These are phyloP conservation scores for Rubroboletus satanas DNA, from an alignment of 768 basidiomycete species.

Conservation along the genomic window DNA sequence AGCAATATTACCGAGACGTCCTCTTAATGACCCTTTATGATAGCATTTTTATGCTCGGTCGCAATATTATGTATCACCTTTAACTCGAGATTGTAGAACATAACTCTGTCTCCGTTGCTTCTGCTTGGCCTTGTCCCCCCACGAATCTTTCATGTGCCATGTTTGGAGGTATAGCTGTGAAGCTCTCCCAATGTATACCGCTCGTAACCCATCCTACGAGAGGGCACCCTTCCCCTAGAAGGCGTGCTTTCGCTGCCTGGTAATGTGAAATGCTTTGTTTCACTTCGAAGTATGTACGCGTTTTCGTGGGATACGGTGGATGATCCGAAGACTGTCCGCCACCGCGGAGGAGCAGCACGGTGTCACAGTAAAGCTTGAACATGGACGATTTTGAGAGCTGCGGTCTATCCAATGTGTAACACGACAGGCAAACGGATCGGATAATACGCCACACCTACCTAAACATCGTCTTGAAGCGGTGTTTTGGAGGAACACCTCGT, in stretches of 20 bases:
- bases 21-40: conserved; percentile 18
- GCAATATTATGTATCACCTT: conserved; percentile 7
- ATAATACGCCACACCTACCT: conserved; percentile 40
- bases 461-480: conserved; percentile 57
- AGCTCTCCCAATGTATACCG: conserved; percentile 51
- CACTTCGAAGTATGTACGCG: conserved; percentile 41
- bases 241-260: conserved; percentile 45
- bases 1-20: conserved; percentile 5
- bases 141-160: neutral
- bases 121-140: neutral
- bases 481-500: conserved; percentile 72
- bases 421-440: neutral
- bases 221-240: conserved; percentile 42
- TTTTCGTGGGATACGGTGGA: conserved; percentile 12
- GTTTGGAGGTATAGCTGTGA: conserved; percentile 27
- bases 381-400: conserved; percentile 50
- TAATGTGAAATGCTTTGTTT: conserved; percentile 46
- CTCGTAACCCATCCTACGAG: conserved; percentile 65
- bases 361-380: conserved; percentile 42
- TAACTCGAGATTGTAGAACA: neutral
- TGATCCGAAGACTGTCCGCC: conserved; percentile 5
- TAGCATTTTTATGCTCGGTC: conserved; percentile 8
- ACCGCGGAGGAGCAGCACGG: conserved; percentile 13
- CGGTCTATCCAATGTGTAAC: conserved; percentile 38
- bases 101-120: neutral